Evolutionary conservation across 2,329 filamentous ascomycete genomes (phyloP).

Genomic region (Trichophyton simii): DNA sequence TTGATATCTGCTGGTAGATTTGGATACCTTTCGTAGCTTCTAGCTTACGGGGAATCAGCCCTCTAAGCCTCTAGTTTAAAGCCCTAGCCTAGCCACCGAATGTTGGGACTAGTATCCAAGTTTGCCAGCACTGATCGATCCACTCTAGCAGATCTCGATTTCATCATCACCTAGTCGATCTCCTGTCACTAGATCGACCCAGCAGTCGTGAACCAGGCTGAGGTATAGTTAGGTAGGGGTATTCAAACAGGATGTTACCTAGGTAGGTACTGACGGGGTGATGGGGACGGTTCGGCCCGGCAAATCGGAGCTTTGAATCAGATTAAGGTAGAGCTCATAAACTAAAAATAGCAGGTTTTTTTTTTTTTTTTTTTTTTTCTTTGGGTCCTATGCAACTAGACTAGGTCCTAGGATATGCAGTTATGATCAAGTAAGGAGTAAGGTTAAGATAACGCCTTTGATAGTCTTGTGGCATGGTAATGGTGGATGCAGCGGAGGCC

Average conservation of each 20-base stretch:
- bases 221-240: not conserved
- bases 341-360: not conserved
- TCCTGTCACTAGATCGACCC: not conserved
- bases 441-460: not conserved
- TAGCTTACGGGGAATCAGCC: too few relatives aligned
- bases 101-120: not conserved
- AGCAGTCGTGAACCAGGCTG: not conserved
- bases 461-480: not conserved
- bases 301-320: not conserved
- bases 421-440: slow-evolving; percentile 1
- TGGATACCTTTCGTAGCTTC: not conserved
- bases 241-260: too few relatives aligned
- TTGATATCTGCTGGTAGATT: not conserved
- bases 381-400: not conserved
- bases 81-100: too few relatives aligned
- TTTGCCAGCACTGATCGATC: not conserved
- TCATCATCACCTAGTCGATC: not conserved
- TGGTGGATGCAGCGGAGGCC: not conserved
- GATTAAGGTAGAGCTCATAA: not conserved
- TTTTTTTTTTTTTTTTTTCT: not conserved
- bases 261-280: not conserved
- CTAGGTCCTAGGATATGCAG: not conserved
- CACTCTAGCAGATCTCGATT: not conserved
- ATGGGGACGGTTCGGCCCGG: not conserved
- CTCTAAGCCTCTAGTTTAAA: too few relatives aligned